Percentiles rank a stretch among this genome's conserved stretches.
Conservation (phyloP, 768 basidiomycete genomes). For the Termitomyces sp. region DNA sequence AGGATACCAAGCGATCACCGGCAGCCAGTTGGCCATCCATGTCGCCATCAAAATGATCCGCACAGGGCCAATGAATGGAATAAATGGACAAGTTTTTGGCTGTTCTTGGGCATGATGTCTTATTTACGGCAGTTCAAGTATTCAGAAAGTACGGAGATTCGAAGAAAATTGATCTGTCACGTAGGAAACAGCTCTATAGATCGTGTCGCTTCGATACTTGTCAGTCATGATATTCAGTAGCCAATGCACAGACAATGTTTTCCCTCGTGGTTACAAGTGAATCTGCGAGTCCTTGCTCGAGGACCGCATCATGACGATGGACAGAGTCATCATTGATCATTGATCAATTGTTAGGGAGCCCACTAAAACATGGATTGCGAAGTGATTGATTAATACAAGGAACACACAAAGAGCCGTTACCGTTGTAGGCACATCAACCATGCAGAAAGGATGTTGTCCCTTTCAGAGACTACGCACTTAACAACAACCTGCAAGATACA, state of each 20-base stretch:
- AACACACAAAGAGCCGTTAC: neutral
- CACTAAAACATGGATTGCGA: neutral
- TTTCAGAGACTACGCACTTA: neutral
- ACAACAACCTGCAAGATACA: conserved; percentile 3
- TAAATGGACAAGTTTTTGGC: neutral
- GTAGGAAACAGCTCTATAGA: neutral
- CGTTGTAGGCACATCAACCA: neutral
- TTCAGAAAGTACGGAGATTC: too few relatives aligned
- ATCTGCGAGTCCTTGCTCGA: neutral
- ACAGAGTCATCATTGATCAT: neutral
- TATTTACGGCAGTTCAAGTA: neutral
- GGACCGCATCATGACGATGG: neutral
- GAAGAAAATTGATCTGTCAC: neutral
- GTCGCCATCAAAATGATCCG: conserved; percentile 14
- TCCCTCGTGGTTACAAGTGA: neutral
- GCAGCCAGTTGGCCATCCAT: neutral
- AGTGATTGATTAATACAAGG: neutral
- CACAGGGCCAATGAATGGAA: neutral
- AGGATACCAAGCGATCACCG: conserved; percentile 1
- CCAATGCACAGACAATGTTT: neutral
- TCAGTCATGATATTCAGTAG: neutral
- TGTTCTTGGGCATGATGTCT: neutral
- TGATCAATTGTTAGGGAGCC: too few relatives aligned
- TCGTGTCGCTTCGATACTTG: neutral
- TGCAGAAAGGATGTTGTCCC: neutral